Evolutionary conservation across 2,329 filamentous ascomycete genomes (phyloP).

Genomic region (Hymenoscyphus linearis): DNA sequence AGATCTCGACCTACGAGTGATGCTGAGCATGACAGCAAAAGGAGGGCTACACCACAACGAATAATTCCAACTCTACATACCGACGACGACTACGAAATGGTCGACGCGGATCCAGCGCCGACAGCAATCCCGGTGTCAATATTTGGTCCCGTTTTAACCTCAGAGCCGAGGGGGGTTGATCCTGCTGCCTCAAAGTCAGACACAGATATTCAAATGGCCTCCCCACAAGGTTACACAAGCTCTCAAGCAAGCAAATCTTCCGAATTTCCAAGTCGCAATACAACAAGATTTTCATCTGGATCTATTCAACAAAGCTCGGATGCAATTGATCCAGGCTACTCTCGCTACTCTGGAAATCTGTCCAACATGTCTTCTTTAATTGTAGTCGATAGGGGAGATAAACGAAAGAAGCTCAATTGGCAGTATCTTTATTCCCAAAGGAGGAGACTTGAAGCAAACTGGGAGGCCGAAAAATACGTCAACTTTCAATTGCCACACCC

Average conservation of each 20-base stretch:
- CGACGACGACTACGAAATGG: constrained; percentile 45
- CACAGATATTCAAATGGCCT: constrained; percentile 18
- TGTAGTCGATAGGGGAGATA: constrained; percentile 47
- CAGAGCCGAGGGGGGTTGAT: constrained; percentile 8
- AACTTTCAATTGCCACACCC: constrained; percentile 93
- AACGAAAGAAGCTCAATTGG: constrained; percentile 73
- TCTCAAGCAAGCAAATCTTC: constrained; percentile 1
- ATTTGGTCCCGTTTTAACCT: constrained; percentile 19
- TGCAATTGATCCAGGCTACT: constrained; percentile 12
- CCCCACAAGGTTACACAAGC: background rate
- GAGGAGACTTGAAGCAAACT: constrained; percentile 80
- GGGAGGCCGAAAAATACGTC: constrained; percentile 73
- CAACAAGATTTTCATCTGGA: constrained; percentile 5
- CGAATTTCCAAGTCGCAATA: constrained; percentile 10
- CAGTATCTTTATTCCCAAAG: constrained; percentile 89
- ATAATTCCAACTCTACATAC: constrained; percentile 31
- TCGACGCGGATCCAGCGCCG: constrained; percentile 31
- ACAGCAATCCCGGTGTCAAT: constrained; percentile 20
- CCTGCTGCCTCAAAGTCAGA: constrained; percentile 17
- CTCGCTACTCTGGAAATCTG: constrained; percentile 3
- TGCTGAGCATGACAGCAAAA: constrained; percentile 49
- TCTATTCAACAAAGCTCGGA: constrained; percentile 12
- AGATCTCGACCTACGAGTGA: constrained; percentile 27
- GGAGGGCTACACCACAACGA: constrained; percentile 44
- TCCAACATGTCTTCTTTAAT: constrained; percentile 29